Evolutionary conservation across 2,329 filamentous ascomycete species (phyloP), one percentile per base, ranked within the genome.

Genomic region (Grosmannia huntii): DNA sequence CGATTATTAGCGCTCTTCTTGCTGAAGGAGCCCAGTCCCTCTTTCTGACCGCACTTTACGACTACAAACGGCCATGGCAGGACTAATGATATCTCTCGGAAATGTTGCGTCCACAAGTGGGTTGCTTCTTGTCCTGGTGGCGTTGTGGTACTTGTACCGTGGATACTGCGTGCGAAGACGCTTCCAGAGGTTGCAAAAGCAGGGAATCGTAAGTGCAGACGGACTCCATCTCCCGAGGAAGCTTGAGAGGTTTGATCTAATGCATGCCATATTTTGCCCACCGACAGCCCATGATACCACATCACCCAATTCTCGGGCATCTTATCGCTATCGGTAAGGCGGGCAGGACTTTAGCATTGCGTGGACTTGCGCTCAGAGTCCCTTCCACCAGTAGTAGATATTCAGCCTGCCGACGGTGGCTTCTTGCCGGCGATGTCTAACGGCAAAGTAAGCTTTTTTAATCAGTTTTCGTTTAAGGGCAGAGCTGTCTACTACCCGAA

Each of bases 231-330:
- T 44, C 19, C 3, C 5, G 41, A n/a, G 41, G 19, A 10, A 9
- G 31, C 9, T 21, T 5, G 10, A 44, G 7, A 19, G 19, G 21
- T 5, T 21, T 16, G 16, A 21, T n/a, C 41, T 44, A n/a, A 44
- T 10, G 16, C 16, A 44, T 44, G 16, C 9, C 6, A n/a, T 44
- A 7, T 12, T n/a, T 44, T n/a, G 4, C 5, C 12, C 23, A 19
- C 5, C 14, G 23, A 11, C 58, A 63, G 64, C 64, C 64, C 52
- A 62, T 65, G 56, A 61, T 66, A 53, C 44, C 53, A 23, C 64
- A 66, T 49, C 60, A 61, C 46, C 57, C 59, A 19, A 4, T 65
- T 14, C 31, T 63, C 2, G 62, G 64, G 33, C 64, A 66, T 23
- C 59, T 66, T 3, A 52, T 50, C 31, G 50, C 58, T n/a, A 53